Evolutionary conservation across 2,329 filamentous ascomycete genomes (phyloP), one percentile per base, ranked within the genome.

Genomic region (Dothistroma septosporum): DNA sequence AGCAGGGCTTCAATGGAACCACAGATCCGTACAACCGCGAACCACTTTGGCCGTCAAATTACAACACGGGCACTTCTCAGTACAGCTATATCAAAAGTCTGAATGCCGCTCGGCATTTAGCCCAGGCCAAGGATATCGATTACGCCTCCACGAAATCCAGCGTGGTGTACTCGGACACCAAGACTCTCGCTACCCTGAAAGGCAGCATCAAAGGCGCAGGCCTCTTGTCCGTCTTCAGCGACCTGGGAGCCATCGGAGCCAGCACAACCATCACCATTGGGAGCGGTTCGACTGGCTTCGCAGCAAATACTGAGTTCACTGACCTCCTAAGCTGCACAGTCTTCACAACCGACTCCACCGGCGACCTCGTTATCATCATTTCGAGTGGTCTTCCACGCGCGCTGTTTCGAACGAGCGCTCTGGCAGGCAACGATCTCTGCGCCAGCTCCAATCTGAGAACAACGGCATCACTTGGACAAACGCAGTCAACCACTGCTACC

Each of bases 1-100:
- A 88, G 72, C 85, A 88, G 68, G 82, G 81, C 53, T 83, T 80
- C 67, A 70, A 74, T 1, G 69, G 68, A 12, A 28, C 61, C 5
- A 66, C 66, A 11, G 66, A 65, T 46, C 76, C 76, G 0, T 68
- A 66, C 54, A 76, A 77, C 55, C 69, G 76, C 28, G 76, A 76
- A 57, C 73, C 75, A 4, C 62, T 74, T 6, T 78, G 76, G 76
- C 62, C 70, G 12, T 68, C 69, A 1, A 64, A 62, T 1, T 80
- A 79, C 69, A 70, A 76, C 56, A 76, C 73, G 9, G 63, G 66
- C 7, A 63, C 74, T 0, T 66, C 72, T 10, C 71, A 81, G 9
- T 80, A 55, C 60, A 76, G 32, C 28, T 83, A 72, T 66, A 57
- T 71, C 37, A 62, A 69, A 4, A 73, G 67, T 5, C 67, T 83